Evolutionary conservation across 179 eudicot species (phyloP).

Genomic region (Carnegiea gigantea): DNA sequence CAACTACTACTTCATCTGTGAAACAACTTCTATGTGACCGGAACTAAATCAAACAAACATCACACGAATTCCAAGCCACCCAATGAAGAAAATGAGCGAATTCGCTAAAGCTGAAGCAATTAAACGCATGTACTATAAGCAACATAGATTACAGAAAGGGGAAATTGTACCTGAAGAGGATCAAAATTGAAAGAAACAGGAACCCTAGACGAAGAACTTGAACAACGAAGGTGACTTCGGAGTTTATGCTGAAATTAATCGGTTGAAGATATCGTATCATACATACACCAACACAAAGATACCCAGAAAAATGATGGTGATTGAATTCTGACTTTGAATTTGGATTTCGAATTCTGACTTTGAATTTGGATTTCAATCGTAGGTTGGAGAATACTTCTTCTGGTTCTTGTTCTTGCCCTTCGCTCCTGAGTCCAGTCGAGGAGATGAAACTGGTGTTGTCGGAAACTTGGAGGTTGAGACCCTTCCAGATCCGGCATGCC

Average conservation of each 20-base stretch:
- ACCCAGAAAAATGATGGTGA: no score
- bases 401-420: not conserved
- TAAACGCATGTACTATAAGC: not conserved
- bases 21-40: not conserved
- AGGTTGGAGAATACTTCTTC: not conserved
- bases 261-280: not conserved
- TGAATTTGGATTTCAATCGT: no score
- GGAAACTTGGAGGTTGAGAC: not conserved
- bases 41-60: not conserved
- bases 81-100: no score
- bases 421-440: no score
- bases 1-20: not conserved
- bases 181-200: not conserved
- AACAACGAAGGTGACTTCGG: not conserved
- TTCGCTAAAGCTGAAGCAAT: not conserved
- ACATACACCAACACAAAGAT: no score
- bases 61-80: not conserved
- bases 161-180: not conserved
- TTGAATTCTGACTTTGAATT: not conserved
- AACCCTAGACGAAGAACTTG: slow-evolving; percentile 2
- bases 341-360: not conserved
- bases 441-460: not conserved
- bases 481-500: not conserved
- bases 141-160: not conserved
- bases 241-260: not conserved